phyloP scores from a whole-genome alignment of 768 basidiomycete species.

The Termitomyces sp. region DNA sequence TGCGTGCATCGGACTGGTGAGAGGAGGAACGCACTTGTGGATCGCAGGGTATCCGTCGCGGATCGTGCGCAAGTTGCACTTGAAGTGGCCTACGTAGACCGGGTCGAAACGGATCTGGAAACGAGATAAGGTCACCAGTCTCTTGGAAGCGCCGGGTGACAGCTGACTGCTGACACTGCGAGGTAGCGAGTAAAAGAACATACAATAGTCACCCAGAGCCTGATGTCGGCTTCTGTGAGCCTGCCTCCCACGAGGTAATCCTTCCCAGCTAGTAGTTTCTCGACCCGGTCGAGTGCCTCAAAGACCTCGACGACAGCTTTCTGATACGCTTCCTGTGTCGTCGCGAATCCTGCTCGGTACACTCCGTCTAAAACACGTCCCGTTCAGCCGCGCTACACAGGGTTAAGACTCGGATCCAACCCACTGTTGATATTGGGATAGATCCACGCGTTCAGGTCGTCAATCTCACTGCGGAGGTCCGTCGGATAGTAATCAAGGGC shows the following conservation, averaged over 20 bases:
- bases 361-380: conserved; percentile 58
- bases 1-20: neutral
- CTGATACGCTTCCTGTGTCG: conserved; percentile 75
- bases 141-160: neutral
- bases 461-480: conserved; percentile 68
- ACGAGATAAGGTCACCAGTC: neutral
- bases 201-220: conserved; percentile 92
- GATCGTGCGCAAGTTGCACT: conserved; percentile 85
- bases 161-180: too few relatives aligned
- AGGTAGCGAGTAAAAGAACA: conserved; percentile 24
- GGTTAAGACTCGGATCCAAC: conserved; percentile 16
- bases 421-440: conserved; percentile 81
- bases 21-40: neutral
- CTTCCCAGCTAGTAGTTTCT: conserved; percentile 70
- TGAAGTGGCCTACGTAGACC: conserved; percentile 90
- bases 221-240: conserved; percentile 81
- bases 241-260: conserved; percentile 79
- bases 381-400: neutral
- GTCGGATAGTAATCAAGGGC: conserved; percentile 76
- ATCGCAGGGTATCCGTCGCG: conserved; percentile 62
- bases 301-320: conserved; percentile 47
- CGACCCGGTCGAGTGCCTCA: conserved; percentile 73
- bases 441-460: conserved; percentile 80
- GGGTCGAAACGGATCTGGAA: conserved; percentile 80
- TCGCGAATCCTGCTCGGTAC: conserved; percentile 88